Evolutionary conservation across 2,329 filamentous ascomycete genomes (phyloP), one percentile per base, ranked within the genome.

Genomic region (Stachybotrys echinatus): DNA sequence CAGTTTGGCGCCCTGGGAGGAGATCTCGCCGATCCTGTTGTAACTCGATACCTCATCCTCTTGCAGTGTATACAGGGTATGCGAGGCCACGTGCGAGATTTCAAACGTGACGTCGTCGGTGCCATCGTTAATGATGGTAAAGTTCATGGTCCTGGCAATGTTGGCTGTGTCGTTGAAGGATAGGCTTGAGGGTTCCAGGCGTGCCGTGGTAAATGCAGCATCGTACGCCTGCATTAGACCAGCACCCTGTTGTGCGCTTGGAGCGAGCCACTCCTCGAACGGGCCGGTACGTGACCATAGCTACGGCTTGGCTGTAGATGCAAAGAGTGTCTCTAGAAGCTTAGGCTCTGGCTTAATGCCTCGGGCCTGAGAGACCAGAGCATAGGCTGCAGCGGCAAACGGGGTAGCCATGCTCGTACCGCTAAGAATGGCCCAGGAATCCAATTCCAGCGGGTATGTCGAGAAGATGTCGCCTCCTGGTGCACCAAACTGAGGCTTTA

Each of bases 151-250:
- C 4, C 63, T 60, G 23, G 62, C 61, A 53, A 80, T 72, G 65
- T 81, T 58, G 51, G 75, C 72, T 1, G 77, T 79, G 59, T 83
- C 80, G 60, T 83, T 82, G 67, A 81, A 80, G 5, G 74, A 71
- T 18, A 83, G 66, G 60, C 72, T 77, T 38, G 74, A 75, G 22
- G 68, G 70, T 60, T 72, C 74, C 20, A 82, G 67, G 19, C 74
- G 57, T 3, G 73, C 74, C 3, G 69, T 75, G n/a, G 73, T 64
- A 56, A 75, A 71, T n/a, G 78, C 74, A 14, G 77, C 75, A 46
- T 79, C 74, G 65, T 19, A 75, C 55, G 12, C 50, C 47, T 51
- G 50, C 12, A 75, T 59, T 21, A 81, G 62, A 5, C 73, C 73
- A 42, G 60, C 67, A 34, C 73, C 74, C 55, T 80, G 74, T 59